A percentile compares a stretch with the other conserved stretches of the same genome.
Evolutionary conservation across 176 grass and related monocot species (phyloP).

Genomic region (Thinopyrum elongatum): DNA sequence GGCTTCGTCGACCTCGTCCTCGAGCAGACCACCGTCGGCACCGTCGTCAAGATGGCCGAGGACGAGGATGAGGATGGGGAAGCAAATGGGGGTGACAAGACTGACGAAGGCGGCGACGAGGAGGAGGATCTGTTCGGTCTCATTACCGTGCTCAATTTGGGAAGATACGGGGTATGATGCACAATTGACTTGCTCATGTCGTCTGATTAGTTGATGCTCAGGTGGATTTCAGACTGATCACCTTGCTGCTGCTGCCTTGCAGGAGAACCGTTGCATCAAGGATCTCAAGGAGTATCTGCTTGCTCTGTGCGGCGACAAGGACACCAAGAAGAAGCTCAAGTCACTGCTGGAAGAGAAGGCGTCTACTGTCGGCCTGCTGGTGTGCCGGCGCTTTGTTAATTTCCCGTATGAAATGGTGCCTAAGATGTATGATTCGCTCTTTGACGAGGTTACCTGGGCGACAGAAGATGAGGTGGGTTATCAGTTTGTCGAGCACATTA

Average conservation of each 20-base stretch:
- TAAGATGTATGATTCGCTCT: conserved; percentile 76
- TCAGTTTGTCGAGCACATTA: neutral
- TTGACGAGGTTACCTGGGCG: conserved; percentile 91
- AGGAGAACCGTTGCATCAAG: conserved; percentile 71
- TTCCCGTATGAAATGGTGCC: conserved; percentile 81
- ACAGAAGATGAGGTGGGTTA: conserved; percentile 86
- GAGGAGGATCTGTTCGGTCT: conserved; percentile 71
- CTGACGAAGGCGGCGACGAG: neutral
- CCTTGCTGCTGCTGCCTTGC: neutral
- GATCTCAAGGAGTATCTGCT: conserved; percentile 72
- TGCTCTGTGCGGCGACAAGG: conserved; percentile 45
- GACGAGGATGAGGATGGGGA: conserved; percentile 39
- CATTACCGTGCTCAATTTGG: conserved; percentile 73
- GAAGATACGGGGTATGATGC: conserved; percentile 46
- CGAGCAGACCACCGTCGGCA: conserved; percentile 78
- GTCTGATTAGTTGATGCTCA: neutral
- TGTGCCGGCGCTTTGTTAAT: conserved; percentile 82
- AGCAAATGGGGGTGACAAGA: conserved; percentile 2
- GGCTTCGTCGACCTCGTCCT: conserved; percentile 88
- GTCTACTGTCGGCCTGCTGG: conserved; percentile 53
- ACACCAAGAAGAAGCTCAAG: conserved; percentile 59
- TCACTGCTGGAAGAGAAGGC: conserved; percentile 55
- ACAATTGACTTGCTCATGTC: neutral
- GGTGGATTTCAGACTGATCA: neutral
- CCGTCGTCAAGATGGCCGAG: conserved; percentile 78